Percentiles rank a stretch among this genome's conserved stretches.
Conservation (phyloP, 73 alveolate species). For the Tetrahymena thermophila region DNA sequence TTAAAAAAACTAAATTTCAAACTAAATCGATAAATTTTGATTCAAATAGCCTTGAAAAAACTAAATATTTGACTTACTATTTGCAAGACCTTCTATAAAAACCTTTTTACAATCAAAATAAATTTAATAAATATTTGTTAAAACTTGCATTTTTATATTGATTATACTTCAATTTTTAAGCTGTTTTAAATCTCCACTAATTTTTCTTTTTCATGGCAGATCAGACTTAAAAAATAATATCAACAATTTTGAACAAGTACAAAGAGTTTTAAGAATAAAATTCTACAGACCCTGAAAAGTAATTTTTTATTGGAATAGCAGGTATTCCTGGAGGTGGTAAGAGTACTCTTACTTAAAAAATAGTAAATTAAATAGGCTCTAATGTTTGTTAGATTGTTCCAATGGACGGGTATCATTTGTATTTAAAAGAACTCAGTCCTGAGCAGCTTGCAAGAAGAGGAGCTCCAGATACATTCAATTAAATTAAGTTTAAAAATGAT, state of each 20-base stretch:
- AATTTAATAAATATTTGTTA: too few relatives aligned
- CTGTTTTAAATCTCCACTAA: not conserved
- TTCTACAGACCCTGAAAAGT: not conserved
- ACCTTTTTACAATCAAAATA: too few relatives aligned
- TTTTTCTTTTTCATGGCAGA: not conserved
- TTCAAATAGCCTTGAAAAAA: too few relatives aligned
- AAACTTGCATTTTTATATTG: not conserved
- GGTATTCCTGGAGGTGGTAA: slow-evolving; percentile 46
- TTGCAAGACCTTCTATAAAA: too few relatives aligned
- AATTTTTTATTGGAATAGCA: slow-evolving; percentile 21
- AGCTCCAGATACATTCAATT: slow-evolving; percentile 34
- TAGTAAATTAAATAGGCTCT: not conserved
- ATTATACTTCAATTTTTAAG: too few relatives aligned
- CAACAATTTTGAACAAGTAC: not conserved
- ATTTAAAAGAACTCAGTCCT: slow-evolving; percentile 16
- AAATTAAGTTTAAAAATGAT: slow-evolving; percentile 7
- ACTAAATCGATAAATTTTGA: too few relatives aligned
- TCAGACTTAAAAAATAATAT: not conserved
- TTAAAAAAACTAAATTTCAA: too few relatives aligned
- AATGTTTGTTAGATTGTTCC: slow-evolving; percentile 12
- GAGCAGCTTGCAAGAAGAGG: slow-evolving; percentile 34
- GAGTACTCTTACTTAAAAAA: slow-evolving; percentile 7
- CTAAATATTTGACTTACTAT: too few relatives aligned
- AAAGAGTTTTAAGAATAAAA: not conserved
- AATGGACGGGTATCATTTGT: slow-evolving; percentile 41